Evolutionary conservation across 78 protist genomes (phyloP), one percentile per base, ranked within the genome.

Genomic region (Creolimax fragrantissima): DNA sequence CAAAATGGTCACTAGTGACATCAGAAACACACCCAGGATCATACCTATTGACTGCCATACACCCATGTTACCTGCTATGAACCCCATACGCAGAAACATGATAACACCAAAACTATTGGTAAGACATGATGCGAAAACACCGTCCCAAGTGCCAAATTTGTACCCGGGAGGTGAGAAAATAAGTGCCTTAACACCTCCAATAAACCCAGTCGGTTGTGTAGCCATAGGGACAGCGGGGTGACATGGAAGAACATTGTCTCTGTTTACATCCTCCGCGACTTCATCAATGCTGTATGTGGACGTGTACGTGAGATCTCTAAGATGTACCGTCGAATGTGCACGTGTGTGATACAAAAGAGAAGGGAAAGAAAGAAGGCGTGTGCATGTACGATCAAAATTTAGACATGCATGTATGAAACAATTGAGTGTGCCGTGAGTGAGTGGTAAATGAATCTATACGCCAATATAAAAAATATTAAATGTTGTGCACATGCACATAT

Each of bases 11-110:
- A 43, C 6, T 24, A 88, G 45, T 5, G 43, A 24, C 90, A 88
- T 88, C 67, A 88, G 42, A 2, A n/a, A 43, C 47, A 45, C 67
- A 32, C 11, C 5, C 47, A 5, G 41, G 5, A 88, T 32, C 44
- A 88, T 7, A 43, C 85, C 90, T 36, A 88, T 5, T 24, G 85
- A 43, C 90, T 88, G 67, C 92, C 92, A 90, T 41, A 32, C 47
- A 3, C 95, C 95, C 36, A 91, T 84, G 17, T 93, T 47, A 37
- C 98, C 98, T 42, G 95, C 96, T 41, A 92, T n/a, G 81, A 81
- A 96, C 5, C 95, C 94, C 32, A 96, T 88, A 4, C 95, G 92
- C 41, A 93, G 83, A 89, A 95, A 95, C 41, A 95, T 24, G 35
- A 94, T 43, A 6, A 92, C 94, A 45, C 97, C 95, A 3, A 86